These are phyloP conservation scores for Kokia cookei DNA, from an alignment of 441 rosid genomes.

Conservation along the genomic window DNA sequence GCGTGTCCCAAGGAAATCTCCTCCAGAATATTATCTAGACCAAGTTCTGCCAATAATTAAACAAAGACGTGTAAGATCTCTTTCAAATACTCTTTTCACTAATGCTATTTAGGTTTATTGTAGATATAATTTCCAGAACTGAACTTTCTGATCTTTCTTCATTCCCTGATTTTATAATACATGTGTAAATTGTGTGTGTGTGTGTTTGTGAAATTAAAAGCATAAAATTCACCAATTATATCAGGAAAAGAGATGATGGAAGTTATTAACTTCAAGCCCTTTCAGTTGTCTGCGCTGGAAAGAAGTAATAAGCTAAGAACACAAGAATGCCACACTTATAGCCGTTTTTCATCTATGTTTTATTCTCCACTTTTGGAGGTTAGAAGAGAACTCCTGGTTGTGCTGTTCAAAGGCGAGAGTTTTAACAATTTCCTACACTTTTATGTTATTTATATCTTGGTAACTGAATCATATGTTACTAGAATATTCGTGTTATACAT, in stretches of 20 bases:
- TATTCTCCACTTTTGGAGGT: not conserved
- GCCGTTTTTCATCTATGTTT: not conserved
- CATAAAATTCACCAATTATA: not conserved
- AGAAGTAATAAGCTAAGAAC: not conserved
- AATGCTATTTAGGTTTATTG: not conserved
- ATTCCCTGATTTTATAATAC: not conserved
- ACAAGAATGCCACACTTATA: not conserved
- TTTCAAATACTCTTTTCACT: not conserved
- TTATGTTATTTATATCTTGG: not conserved
- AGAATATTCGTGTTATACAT: not conserved
- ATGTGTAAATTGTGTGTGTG: not conserved
- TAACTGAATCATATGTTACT: not conserved
- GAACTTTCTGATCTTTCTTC: not conserved
- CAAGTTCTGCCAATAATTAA: constrained; percentile 86
- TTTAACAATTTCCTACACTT: not conserved
- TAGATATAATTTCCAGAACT: not conserved
- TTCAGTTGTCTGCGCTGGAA: not conserved
- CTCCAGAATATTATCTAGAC: constrained; percentile 87
- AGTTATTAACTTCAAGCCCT: not conserved
- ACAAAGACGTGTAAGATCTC: constrained; percentile 65
- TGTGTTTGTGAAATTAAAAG: not conserved
- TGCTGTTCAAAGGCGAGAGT: not conserved
- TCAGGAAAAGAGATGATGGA: not conserved
- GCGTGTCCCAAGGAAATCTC: constrained; percentile 96
- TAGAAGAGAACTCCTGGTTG: not conserved